Evolutionary conservation across 2,329 filamentous ascomycete genomes (phyloP).

Genomic region (Aspergillus ruber): DNA sequence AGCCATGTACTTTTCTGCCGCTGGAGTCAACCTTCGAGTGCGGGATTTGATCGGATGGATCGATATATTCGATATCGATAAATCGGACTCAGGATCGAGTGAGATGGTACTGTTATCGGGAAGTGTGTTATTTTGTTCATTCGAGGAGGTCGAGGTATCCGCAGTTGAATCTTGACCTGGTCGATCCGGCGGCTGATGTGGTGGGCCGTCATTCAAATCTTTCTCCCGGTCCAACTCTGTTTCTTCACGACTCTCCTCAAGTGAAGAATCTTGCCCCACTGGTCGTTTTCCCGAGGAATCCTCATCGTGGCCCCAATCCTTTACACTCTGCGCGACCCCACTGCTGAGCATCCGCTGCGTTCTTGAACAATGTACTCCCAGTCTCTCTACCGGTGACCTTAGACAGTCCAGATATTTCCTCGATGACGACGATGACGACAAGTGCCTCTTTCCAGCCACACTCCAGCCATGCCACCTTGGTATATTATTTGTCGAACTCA

Average conservation of each 20-base stretch:
- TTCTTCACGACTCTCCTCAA: neutral
- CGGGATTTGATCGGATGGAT: neutral
- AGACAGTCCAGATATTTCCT: conserved; percentile 14
- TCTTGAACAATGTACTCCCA: conserved; percentile 13
- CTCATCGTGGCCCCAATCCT: conserved; percentile 14
- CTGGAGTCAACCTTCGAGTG: conserved; percentile 8
- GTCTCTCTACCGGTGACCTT: conserved; percentile 8
- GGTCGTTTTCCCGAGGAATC: conserved; percentile 3
- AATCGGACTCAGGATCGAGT: neutral
- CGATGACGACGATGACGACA: conserved; percentile 9
- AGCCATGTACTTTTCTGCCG: conserved; percentile 14
- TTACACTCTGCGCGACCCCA: conserved; percentile 16
- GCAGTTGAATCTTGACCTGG: neutral
- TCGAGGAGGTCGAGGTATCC: neutral
- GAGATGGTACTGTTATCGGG: neutral
- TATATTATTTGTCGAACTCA: conserved; percentile 13
- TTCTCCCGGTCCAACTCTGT: neutral
- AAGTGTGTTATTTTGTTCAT: neutral
- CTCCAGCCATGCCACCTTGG: conserved; percentile 13
- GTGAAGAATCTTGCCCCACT: neutral
- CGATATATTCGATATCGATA: neutral
- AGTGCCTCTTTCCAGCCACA: conserved; percentile 9
- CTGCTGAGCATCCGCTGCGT: conserved; percentile 23
- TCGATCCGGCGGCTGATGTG: neutral
- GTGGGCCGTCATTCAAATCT: neutral